Conservation (phyloP, 2,329 filamentous ascomycete species). For the Ceratocystis cubensis region DNA sequence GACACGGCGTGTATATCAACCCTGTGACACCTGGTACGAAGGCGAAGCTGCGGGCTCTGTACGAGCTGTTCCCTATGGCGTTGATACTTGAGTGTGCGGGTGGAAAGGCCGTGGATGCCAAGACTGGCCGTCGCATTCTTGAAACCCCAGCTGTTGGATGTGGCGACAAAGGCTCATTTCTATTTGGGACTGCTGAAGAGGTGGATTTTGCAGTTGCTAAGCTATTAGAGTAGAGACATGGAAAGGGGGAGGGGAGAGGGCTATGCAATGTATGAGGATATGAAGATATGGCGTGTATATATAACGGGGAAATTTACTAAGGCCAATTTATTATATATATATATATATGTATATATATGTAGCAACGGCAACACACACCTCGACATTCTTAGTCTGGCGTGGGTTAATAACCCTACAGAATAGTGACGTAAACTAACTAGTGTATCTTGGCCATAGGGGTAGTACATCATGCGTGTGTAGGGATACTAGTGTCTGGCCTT, state of each 20-base stretch:
- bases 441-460: too few relatives aligned
- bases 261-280: too few relatives aligned
- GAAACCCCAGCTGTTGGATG: slow-evolving; percentile 30
- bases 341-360: too few relatives aligned
- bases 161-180: slow-evolving; percentile 39
- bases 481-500: too few relatives aligned
- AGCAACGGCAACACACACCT: neutral
- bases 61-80: slow-evolving; percentile 48
- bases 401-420: neutral
- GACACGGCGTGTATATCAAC: slow-evolving; percentile 48
- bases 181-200: slow-evolving; percentile 40
- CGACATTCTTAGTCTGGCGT: neutral
- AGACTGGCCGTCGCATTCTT: slow-evolving; percentile 33
- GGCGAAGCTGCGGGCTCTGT: slow-evolving; percentile 47
- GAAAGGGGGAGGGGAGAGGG: too few relatives aligned
- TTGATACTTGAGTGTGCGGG: slow-evolving; percentile 48
- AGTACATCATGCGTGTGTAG: too few relatives aligned
- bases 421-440: neutral
- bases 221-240: neutral
- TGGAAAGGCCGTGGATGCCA: slow-evolving; percentile 41
- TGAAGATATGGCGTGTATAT: too few relatives aligned
- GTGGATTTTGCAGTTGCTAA: slow-evolving; percentile 30
- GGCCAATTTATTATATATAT: too few relatives aligned
- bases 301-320: too few relatives aligned
- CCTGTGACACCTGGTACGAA: slow-evolving; percentile 40